Percentiles rank a stretch among this genome's conserved stretches.
Conservation (phyloP, 2,329 filamentous ascomycete species). For the Trichoderma sp. region DNA sequence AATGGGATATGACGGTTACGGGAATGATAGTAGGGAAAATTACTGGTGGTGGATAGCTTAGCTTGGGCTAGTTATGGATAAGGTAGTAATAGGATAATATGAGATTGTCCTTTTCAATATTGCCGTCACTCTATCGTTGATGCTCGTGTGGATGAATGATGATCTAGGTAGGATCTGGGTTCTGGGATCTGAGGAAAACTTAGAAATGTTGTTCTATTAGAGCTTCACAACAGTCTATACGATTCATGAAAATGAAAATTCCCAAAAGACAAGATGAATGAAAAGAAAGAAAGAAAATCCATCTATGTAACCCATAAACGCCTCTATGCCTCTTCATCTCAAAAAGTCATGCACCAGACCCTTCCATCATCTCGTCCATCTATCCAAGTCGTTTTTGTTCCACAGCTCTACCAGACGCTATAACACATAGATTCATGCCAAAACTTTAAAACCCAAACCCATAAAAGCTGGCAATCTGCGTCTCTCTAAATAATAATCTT, state of each 20-base stretch:
- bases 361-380: neutral
- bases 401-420: neutral
- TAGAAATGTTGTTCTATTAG: neutral
- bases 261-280: neutral
- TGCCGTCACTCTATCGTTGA: neutral
- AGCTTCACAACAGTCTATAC: neutral
- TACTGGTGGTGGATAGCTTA: neutral
- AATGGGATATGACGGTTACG: neutral
- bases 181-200: neutral
- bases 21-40: neutral
- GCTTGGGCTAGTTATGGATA: neutral
- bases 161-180: too few species aligned
- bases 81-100: neutral
- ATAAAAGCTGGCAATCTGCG: neutral
- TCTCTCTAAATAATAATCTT: neutral
- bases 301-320: slow-evolving; percentile 22
- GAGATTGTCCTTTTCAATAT: neutral
- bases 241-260: neutral
- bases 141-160: neutral
- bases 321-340: slow-evolving; percentile 24
- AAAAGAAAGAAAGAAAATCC: neutral
- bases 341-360: neutral
- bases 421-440: neutral
- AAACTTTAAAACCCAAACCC: neutral
- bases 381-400: neutral